phyloP scores from a whole-genome alignment of 139 green algal species.

The Chlorella sp. region DNA sequence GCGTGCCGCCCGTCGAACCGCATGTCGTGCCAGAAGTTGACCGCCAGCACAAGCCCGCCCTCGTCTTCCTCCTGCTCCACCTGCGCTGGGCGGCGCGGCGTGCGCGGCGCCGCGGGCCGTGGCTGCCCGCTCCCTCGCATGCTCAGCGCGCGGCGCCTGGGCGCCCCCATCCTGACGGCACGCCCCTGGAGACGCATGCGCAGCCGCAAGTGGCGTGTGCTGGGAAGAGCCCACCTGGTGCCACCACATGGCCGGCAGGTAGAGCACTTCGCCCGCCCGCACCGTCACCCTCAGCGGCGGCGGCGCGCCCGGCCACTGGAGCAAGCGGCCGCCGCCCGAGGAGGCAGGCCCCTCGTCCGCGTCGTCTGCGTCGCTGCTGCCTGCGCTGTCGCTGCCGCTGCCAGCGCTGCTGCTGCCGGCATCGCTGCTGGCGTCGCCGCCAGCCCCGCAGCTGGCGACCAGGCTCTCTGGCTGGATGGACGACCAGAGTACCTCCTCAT shows the following conservation, averaged over 20 bases:
- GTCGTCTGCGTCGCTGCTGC: background rate
- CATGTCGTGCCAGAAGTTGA: slow-evolving; percentile 92
- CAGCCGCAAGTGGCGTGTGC: slow-evolving; percentile 1
- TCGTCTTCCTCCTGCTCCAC: slow-evolving; percentile 35
- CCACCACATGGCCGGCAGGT: slow-evolving; percentile 79
- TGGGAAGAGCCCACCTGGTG: slow-evolving; percentile 58
- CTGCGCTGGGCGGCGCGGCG: background rate
- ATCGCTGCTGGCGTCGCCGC: no score
- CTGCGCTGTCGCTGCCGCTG: background rate
- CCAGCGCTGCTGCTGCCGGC: background rate
- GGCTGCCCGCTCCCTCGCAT: background rate
- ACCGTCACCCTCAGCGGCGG: slow-evolving; percentile 51
- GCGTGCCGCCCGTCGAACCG: slow-evolving; percentile 62
- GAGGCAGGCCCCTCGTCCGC: background rate
- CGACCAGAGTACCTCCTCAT: slow-evolving; percentile 41
- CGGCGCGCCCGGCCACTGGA: slow-evolving; percentile 5
- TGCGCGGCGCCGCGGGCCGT: background rate
- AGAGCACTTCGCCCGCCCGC: slow-evolving; percentile 69
- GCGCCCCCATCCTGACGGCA: no score
- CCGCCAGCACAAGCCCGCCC: slow-evolving; percentile 63
- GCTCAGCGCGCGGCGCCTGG: no score
- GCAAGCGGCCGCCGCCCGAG: background rate
- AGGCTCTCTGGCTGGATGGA: slow-evolving; percentile 27
- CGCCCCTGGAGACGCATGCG: background rate
- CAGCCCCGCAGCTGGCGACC: background rate